These are phyloP conservation scores for Xanthoconium purpureum DNA, from an alignment of 768 basidiomycete genomes.

Conservation along the genomic window DNA sequence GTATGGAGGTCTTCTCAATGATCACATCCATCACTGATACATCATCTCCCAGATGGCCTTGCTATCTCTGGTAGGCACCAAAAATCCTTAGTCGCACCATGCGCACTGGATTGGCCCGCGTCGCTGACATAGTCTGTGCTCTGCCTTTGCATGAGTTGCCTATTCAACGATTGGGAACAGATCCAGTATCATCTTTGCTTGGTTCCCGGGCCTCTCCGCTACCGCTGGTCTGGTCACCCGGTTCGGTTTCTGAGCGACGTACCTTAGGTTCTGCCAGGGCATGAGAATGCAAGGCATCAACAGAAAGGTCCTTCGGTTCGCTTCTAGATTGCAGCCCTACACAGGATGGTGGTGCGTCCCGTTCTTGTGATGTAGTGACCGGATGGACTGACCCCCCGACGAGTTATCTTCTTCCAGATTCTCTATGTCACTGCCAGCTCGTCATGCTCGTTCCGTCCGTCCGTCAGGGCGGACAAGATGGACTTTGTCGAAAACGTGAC, in stretches of 20 bases:
- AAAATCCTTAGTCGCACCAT: conserved; percentile 44
- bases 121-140: conserved; percentile 32
- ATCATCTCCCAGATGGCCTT: conserved; percentile 45
- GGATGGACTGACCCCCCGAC: too few species aligned
- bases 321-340: conserved; percentile 39
- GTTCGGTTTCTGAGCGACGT: conserved; percentile 44
- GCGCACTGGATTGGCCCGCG: conserved; percentile 43
- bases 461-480: conserved; percentile 19
- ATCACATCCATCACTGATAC: not conserved
- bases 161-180: conserved; percentile 39
- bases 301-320: conserved; percentile 46
- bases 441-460: conserved; percentile 8
- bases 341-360: conserved; percentile 36
- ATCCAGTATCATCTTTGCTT: conserved; percentile 40
- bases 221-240: conserved; percentile 43
- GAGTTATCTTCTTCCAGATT: conserved; percentile 42
- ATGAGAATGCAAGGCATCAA: conserved; percentile 47
- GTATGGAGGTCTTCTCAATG: not conserved
- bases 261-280: conserved; percentile 48
- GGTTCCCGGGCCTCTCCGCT: conserved; percentile 37
- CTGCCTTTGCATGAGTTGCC: conserved; percentile 36
- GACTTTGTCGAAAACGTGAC: conserved; percentile 24
- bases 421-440: conserved; percentile 36
- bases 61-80: conserved; percentile 54
- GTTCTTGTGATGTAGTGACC: not conserved